phyloP scores from a whole-genome alignment of 345 rosid species.

The Viola odorata region DNA sequence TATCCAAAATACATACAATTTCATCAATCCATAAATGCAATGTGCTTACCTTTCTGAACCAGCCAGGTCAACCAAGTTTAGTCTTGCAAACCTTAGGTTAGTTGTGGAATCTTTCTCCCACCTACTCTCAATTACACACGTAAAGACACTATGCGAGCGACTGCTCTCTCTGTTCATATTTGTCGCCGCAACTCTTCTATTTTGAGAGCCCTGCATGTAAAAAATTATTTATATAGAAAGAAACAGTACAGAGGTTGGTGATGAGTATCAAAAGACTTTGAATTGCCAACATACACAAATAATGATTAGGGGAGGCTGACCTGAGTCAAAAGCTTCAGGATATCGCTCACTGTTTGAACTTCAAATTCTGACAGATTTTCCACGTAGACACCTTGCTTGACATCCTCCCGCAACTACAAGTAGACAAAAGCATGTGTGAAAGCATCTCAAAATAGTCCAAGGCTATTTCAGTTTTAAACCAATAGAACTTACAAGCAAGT shows the following conservation, averaged over 20 bases:
- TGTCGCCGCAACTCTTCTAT: conserved; percentile 90
- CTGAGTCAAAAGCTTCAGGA: conserved; percentile 75
- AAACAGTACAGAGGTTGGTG: too few relatives aligned
- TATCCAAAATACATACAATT: conserved; percentile 1
- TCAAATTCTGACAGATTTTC: conserved; percentile 92
- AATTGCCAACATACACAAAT: conserved; percentile 2
- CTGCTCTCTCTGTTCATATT: conserved; percentile 98
- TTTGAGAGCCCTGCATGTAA: conserved; percentile 62
- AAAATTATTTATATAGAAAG: not conserved
- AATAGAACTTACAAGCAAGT: conserved; percentile 54
- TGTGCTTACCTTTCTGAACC: conserved; percentile 83
- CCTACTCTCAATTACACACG: conserved; percentile 84
- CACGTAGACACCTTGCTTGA: conserved; percentile 72
- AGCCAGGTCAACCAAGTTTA: conserved; percentile 91
- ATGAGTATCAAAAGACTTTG: not conserved
- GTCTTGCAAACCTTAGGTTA: conserved; percentile 81
- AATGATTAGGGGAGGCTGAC: conserved; percentile 31
- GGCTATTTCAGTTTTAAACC: conserved; percentile 4
- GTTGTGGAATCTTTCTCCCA: conserved; percentile 93
- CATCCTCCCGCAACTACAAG: conserved; percentile 83
- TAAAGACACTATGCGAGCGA: conserved; percentile 88
- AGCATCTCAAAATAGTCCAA: conserved; percentile 9
- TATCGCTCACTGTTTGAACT: conserved; percentile 71
- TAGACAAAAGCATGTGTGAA: conserved; percentile 10
- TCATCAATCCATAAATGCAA: conserved; percentile 13